A percentile compares a stretch with the other conserved stretches of the same genome.
These are phyloP conservation scores for Cucumis melo DNA, from an alignment of 306 rosid genomes.

Conservation along the genomic window DNA sequence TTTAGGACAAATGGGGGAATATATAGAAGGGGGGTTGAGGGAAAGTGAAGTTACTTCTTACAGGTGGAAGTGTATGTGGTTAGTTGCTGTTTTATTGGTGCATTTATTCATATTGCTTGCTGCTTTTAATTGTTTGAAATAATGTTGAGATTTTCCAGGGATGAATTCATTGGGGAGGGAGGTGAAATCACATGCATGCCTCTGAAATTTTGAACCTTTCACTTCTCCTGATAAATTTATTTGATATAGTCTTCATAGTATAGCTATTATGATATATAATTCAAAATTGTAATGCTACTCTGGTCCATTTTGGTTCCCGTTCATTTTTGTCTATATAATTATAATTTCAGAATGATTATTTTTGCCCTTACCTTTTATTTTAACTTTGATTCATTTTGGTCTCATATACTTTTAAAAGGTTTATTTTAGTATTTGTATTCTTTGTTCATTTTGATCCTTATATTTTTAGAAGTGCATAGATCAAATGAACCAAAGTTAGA, in stretches of 20 bases:
- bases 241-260: background rate
- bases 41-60: conserved; percentile 40
- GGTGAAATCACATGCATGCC: conserved; percentile 10
- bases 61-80: conserved; percentile 51
- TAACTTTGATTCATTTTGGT: too few species aligned
- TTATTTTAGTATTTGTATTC: too few species aligned
- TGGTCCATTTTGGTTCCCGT: too few species aligned
- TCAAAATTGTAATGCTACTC: too few species aligned
- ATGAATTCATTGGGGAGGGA: background rate
- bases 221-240: background rate
- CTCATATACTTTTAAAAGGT: too few species aligned
- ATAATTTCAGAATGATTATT: too few species aligned
- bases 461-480: too few species aligned
- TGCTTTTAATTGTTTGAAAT: conserved; percentile 2
- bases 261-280: background rate
- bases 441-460: too few species aligned
- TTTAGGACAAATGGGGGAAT: conserved; percentile 20
- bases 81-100: conserved; percentile 39
- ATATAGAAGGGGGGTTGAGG: conserved; percentile 21
- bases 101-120: conserved; percentile 1
- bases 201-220: background rate
- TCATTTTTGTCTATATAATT: too few species aligned
- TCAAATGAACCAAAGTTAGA: too few species aligned
- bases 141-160: background rate
- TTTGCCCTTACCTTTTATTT: too few species aligned